phyloP scores from a whole-genome alignment of 371 early-diverging fungal genomes.

The Mortierella sp. region DNA sequence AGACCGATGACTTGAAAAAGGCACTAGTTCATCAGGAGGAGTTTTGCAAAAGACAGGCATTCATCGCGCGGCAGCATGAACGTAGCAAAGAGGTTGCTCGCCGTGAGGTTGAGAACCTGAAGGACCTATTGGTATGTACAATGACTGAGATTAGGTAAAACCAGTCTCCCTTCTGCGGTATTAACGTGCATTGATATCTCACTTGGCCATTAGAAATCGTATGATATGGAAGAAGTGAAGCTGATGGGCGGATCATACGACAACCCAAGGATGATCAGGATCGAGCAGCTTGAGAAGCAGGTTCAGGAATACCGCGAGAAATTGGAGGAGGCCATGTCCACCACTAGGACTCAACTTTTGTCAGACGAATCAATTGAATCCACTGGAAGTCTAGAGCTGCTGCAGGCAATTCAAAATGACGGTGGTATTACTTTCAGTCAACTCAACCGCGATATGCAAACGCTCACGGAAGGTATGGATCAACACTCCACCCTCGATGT shows the following conservation, averaged over 20 bases:
- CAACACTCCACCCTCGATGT: not conserved
- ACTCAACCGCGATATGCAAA: slow-evolving; percentile 21
- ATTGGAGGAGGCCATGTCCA: slow-evolving; percentile 27
- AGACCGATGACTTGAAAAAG: slow-evolving; percentile 20
- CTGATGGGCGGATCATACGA: slow-evolving; percentile 64
- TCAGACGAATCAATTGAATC: not conserved
- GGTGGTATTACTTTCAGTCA: slow-evolving; percentile 6
- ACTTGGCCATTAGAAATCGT: slow-evolving; percentile 59
- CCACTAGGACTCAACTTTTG: not conserved
- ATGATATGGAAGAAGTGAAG: slow-evolving; percentile 68
- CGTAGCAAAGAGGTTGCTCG: slow-evolving; percentile 40
- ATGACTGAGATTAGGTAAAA: too few species aligned
- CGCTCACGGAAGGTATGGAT: slow-evolving; percentile 30
- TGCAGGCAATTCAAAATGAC: slow-evolving; percentile 21
- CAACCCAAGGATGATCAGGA: slow-evolving; percentile 63
- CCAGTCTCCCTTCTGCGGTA: too few species aligned
- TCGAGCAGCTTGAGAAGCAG: slow-evolving; percentile 69
- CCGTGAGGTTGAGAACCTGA: slow-evolving; percentile 42
- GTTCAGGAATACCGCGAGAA: slow-evolving; percentile 64
- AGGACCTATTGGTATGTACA: slow-evolving; percentile 33
- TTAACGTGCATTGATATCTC: not conserved
- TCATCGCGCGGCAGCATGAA: slow-evolving; percentile 25
- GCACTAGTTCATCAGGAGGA: slow-evolving; percentile 31
- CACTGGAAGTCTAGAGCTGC: slow-evolving; percentile 4
- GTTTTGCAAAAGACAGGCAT: slow-evolving; percentile 15